These are phyloP conservation scores for Oidium heveae DNA, from an alignment of 2,329 filamentous ascomycete species.

Conservation along the genomic window DNA sequence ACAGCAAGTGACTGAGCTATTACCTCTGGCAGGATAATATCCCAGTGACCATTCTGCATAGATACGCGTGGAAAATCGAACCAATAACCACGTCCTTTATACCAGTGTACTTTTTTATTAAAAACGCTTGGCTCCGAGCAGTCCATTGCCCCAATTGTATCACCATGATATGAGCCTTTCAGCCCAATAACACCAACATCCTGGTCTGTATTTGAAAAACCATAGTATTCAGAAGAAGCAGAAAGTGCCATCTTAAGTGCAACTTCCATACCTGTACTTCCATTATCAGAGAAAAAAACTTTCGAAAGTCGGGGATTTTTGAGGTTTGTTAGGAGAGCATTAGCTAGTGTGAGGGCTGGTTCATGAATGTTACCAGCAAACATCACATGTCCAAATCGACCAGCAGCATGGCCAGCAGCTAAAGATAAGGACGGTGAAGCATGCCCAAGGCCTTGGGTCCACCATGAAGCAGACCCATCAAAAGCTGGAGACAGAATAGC, in stretches of 20 bases:
- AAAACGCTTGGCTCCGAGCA: conserved; percentile 51
- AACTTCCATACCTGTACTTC: conserved; percentile 64
- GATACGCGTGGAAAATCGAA: conserved; percentile 53
- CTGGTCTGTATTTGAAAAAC: conserved; percentile 23
- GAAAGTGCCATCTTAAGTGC: conserved; percentile 66
- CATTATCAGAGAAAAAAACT: conserved; percentile 65
- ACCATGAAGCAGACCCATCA: conserved; percentile 73
- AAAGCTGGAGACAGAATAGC: conserved; percentile 38
- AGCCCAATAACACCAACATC: conserved; percentile 47
- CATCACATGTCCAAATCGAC: conserved; percentile 72
- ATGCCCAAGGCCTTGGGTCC: conserved; percentile 72
- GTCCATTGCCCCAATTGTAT: conserved; percentile 77
- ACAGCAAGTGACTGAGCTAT: not conserved
- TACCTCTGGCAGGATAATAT: conserved; percentile 17
- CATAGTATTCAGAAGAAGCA: conserved; percentile 39
- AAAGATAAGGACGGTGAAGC: conserved; percentile 47
- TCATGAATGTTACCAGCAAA: conserved; percentile 61
- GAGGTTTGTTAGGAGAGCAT: conserved; percentile 32
- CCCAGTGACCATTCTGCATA: conserved; percentile 40
- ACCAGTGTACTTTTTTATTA: conserved; percentile 74
- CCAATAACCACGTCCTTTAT: conserved; percentile 55
- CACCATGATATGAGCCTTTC: conserved; percentile 63
- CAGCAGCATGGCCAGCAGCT: conserved; percentile 56
- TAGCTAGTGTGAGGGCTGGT: conserved; percentile 45
- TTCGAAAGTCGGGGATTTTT: conserved; percentile 39